phyloP scores from a whole-genome alignment of 1,284 basidiomycete genomes.

The Apiotrichum akiyoshidainum region DNA sequence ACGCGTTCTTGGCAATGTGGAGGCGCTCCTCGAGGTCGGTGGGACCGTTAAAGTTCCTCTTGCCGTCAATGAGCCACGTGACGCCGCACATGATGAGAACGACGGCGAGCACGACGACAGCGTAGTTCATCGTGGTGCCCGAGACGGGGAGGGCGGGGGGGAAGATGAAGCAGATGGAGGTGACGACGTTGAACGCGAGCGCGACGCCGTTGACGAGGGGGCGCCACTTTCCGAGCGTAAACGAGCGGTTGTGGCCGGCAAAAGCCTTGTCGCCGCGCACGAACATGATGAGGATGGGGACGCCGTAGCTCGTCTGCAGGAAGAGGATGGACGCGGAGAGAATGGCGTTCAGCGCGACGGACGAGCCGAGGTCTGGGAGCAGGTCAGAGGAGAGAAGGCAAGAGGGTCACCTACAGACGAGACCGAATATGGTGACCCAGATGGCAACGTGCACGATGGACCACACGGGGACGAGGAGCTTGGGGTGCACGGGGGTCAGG shows the following conservation, averaged over 20 bases:
- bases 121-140: slow-evolving; percentile 53
- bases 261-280: slow-evolving; percentile 49
- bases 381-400: not conserved
- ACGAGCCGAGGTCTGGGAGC: slow-evolving; percentile 21
- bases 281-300: slow-evolving; percentile 37
- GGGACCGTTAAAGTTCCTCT: slow-evolving; percentile 48
- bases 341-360: slow-evolving; percentile 6
- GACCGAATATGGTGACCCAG: slow-evolving; percentile 53
- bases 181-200: slow-evolving; percentile 50
- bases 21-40: slow-evolving; percentile 37
- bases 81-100: slow-evolving; percentile 37
- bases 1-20: not conserved
- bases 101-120: slow-evolving; percentile 42
- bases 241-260: slow-evolving; percentile 34
- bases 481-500: slow-evolving; percentile 14
- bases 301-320: slow-evolving; percentile 1
- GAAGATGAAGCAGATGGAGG: slow-evolving; percentile 55
- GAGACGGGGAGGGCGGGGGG: slow-evolving; percentile 51
- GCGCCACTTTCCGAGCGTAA: slow-evolving; percentile 38
- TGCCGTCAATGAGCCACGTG: slow-evolving; percentile 47
- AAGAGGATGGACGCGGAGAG: slow-evolving; percentile 4
- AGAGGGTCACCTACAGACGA: slow-evolving; percentile 33
- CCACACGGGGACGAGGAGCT: slow-evolving; percentile 28
- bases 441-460: slow-evolving; percentile 34
- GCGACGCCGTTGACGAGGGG: slow-evolving; percentile 46